Base-by-base conservation (phyloP, 2,329 filamentous ascomycete genomes). In the Myriosclerotinia curreyana region DNA sequence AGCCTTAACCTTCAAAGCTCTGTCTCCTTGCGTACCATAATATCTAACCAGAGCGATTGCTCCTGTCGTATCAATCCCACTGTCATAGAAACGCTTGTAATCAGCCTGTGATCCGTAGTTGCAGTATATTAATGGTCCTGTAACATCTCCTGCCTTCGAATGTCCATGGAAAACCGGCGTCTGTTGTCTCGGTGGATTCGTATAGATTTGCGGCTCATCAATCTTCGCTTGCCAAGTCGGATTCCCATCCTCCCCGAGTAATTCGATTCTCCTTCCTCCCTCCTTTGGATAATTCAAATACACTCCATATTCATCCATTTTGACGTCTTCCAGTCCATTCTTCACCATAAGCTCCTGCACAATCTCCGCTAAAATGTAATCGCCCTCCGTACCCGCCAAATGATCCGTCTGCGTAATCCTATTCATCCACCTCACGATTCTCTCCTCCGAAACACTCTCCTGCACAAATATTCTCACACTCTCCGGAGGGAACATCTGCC, bases 351-450 rank as follows among this genome's bases (percentile, higher is more conserved):
- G 84, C 71, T 86, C 86, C 76, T 93, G 84, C 62, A 97, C 86
- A 80, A 93, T 96, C 78, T 91, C 84, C 9, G 91, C 94, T 62
- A 96, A 82, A 53, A 89, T 90, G 71, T 89, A 92, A 77, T 96
- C 94, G 55, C 95, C 95, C 78, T 96, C 89, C 3, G 92, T 96
- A n/a, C 95, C 95, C 2, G 92, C 95, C 67, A 98, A 82, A 76
- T 98, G 95, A 67, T 95, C 90, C 74, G 91, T 96, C 64, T 84
- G 84, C 5, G 92, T 94, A 67, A 94, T 86, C 73, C 93, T 89
- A 71, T 84, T 80, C 66, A 96, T 78, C 65, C 90, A 90, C 49
- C 90, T 87, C 68, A 86, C 83, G 74, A 95, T 89, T 59, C 83
- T 81, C 65, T 82, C 81, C 62, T 85, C 80, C 72, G 96, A 88